Evolutionary conservation across 345 rosid species (phyloP).

Genomic region (Acer saccharum): DNA sequence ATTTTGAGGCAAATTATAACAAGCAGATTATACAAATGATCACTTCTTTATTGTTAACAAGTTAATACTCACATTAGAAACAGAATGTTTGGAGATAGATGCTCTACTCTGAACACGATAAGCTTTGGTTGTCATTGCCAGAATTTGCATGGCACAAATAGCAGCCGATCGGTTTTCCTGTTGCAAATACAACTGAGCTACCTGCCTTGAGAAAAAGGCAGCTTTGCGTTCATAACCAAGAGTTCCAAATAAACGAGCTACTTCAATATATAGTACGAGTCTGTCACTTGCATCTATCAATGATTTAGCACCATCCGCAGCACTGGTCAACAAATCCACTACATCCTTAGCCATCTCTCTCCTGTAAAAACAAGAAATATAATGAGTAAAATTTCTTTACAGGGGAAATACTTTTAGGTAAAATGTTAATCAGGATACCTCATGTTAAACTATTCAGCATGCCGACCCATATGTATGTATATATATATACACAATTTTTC

Average conservation of each 20-base stretch:
- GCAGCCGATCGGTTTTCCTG: conserved; percentile 95
- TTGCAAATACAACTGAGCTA: conserved; percentile 92
- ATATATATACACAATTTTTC: too few relatives aligned
- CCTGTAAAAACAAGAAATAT: conserved; percentile 48
- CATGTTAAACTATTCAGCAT: conserved; percentile 6
- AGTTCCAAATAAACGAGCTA: conserved; percentile 90
- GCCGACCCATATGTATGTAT: conserved; percentile 7
- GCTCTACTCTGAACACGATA: conserved; percentile 92
- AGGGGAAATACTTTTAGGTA: not conserved
- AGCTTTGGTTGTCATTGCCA: conserved; percentile 92
- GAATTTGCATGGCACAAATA: conserved; percentile 93
- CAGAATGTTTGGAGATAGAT: conserved; percentile 53
- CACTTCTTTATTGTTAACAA: not conserved
- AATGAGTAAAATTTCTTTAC: not conserved
- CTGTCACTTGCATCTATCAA: conserved; percentile 94
- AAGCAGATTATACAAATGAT: not conserved
- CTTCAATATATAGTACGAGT: conserved; percentile 82
- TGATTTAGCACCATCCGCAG: conserved; percentile 95
- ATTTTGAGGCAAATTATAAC: not conserved
- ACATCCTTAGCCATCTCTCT: conserved; percentile 88
- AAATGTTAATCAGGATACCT: conserved; percentile 8
- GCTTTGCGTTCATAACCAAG: conserved; percentile 95
- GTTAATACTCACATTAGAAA: conserved; percentile 49
- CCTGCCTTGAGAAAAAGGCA: conserved; percentile 98
- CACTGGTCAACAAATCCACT: conserved; percentile 84